These are phyloP conservation scores for Tetrapisispora phaffii DNA, from an alignment of 805 yeast species.

Conservation along the genomic window DNA sequence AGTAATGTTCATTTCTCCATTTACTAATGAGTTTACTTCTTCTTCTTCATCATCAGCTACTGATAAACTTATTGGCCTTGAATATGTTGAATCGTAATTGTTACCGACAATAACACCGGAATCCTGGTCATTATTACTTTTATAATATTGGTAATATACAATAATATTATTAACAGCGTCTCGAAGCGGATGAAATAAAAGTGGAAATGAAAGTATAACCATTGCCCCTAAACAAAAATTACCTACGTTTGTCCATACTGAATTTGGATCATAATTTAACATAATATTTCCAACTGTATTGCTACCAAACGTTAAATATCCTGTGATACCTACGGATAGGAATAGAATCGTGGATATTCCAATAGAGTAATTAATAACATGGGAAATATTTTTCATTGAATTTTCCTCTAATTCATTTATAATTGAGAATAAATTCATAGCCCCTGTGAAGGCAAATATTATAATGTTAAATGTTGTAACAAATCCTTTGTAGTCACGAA, in stretches of 20 bases:
- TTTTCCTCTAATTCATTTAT: constrained; percentile 57
- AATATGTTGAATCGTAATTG: background rate
- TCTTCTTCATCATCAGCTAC: constrained; percentile 8
- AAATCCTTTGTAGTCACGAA: constrained; percentile 36
- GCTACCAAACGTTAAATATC: constrained; percentile 68
- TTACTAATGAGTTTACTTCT: constrained; percentile 4
- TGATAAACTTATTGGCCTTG: constrained; percentile 9
- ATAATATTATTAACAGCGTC: constrained; percentile 59
- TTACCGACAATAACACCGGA: background rate
- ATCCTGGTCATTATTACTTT: background rate
- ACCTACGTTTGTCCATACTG: constrained; percentile 42
- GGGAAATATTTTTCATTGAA: constrained; percentile 37
- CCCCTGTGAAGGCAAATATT: constrained; percentile 74
- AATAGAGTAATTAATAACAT: constrained; percentile 40
- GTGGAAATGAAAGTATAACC: constrained; percentile 69
- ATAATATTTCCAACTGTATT: constrained; percentile 57
- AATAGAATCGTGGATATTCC: constrained; percentile 48
- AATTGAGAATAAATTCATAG: constrained; percentile 71
- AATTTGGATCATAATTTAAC: constrained; percentile 50
- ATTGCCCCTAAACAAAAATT: constrained; percentile 55
- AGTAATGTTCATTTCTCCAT: background rate
- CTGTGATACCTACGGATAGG: constrained; percentile 52
- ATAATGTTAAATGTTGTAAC: constrained; percentile 63
- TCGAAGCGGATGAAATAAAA: constrained; percentile 75
- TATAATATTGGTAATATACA: constrained; percentile 29